Percentiles rank a stretch among this genome's conserved stretches.
These are phyloP conservation scores for Chernovozyma sophiae-reginae DNA, from an alignment of 1,139 yeast genomes.

Conservation along the genomic window DNA sequence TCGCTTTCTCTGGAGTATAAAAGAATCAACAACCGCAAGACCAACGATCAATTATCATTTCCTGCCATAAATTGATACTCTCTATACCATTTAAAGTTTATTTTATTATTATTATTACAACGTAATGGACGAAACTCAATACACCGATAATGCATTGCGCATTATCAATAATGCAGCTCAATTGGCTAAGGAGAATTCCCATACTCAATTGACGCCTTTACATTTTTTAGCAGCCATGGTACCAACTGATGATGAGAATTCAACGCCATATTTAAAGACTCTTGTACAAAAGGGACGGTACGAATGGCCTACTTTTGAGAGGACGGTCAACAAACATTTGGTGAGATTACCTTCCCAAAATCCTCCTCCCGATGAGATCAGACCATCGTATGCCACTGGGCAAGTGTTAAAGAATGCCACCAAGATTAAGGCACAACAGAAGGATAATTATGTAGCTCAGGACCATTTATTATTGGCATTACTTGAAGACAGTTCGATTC, in stretches of 20 bases:
- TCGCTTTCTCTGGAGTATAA: no score
- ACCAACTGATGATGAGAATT: conserved; percentile 63
- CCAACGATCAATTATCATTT: no score
- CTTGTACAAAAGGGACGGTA: conserved; percentile 81
- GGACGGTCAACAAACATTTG: conserved; percentile 73
- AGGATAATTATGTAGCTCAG: conserved; percentile 88
- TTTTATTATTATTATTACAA: no score
- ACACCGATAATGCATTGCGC: conserved; percentile 89
- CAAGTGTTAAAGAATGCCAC: conserved; percentile 66
- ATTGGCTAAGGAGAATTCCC: conserved; percentile 79
- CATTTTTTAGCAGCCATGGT: conserved; percentile 93
- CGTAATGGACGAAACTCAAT: conserved; percentile 62
- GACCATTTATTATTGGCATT: conserved; percentile 88
- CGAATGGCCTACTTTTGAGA: conserved; percentile 79
- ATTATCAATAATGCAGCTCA: conserved; percentile 76
- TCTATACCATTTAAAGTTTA: not conserved
- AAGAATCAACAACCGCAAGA: no score
- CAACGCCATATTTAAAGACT: conserved; percentile 75
- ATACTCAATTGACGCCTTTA: conserved; percentile 77
- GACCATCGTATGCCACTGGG: conserved; percentile 67
- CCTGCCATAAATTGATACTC: not conserved
- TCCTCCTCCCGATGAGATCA: conserved; percentile 78
- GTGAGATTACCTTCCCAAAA: conserved; percentile 83
- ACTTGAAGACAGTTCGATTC: conserved; percentile 69
- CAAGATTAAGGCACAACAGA: conserved; percentile 79